Evolutionary conservation across 345 rosid species (phyloP).

Genomic region (Psidium guajava): DNA sequence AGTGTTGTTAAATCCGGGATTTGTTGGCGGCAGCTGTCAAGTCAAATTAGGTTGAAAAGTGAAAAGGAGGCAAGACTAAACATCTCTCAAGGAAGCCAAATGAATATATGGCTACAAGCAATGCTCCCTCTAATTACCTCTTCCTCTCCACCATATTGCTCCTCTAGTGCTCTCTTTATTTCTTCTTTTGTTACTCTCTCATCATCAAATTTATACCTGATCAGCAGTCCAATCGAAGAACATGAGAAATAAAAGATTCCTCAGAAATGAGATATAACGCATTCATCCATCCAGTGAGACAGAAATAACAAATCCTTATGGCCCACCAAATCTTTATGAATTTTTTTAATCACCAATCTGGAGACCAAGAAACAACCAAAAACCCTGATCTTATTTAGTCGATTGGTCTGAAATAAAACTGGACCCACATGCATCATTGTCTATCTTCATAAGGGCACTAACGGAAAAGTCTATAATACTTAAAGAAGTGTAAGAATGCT

Average conservation of each 20-base stretch:
- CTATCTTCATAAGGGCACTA: not conserved
- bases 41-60: conserved; percentile 5
- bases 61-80: conserved; percentile 7
- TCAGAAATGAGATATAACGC: not conserved
- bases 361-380: not conserved
- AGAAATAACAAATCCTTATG: not conserved
- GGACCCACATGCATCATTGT: not conserved
- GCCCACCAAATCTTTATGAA: not conserved
- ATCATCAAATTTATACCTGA: conserved; percentile 97
- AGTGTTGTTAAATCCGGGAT: conserved; percentile 89
- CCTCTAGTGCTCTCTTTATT: conserved; percentile 79
- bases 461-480: not conserved
- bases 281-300: not conserved
- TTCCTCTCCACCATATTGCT: conserved; percentile 98
- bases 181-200: conserved; percentile 98
- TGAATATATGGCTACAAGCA: not conserved
- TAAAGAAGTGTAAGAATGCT: not conserved
- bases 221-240: not conserved
- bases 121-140: conserved; percentile 38
- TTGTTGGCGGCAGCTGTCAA: conserved; percentile 74
- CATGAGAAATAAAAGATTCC: not conserved
- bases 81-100: not conserved
- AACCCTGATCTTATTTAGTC: not conserved
- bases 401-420: not conserved
- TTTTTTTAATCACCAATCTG: not conserved